Conservation (phyloP, 2,329 filamentous ascomycete genomes). For the Tolypocladium amazonense region DNA sequence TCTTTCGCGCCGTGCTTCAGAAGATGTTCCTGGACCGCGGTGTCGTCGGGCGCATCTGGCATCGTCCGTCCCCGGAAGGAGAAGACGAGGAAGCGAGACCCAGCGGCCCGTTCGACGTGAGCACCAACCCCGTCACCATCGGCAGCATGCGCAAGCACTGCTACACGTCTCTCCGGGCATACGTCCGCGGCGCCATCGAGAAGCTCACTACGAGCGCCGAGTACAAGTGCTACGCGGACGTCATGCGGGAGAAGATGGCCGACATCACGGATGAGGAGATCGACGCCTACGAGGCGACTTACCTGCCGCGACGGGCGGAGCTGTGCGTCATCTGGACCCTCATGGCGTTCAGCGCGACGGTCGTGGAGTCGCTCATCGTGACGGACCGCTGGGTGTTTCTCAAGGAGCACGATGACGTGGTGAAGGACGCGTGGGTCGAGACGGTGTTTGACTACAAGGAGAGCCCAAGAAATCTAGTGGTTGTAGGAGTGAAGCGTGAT, state of each 20-base stretch:
- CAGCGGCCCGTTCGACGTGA: conserved; percentile 38
- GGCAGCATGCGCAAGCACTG: conserved; percentile 73
- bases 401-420: conserved; percentile 60
- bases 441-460: conserved; percentile 79
- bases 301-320: conserved; percentile 60
- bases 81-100: conserved; percentile 6
- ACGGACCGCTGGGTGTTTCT: conserved; percentile 84
- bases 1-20: conserved; percentile 83
- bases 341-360: conserved; percentile 89
- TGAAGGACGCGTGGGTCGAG: conserved; percentile 79
- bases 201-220: conserved; percentile 56
- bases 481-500: conserved; percentile 75
- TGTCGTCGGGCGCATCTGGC: conserved; percentile 54
- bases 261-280: conserved; percentile 68
- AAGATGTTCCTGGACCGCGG: conserved; percentile 82
- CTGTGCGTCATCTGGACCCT: conserved; percentile 82
- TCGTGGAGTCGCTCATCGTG: conserved; percentile 84
- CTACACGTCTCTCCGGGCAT: conserved; percentile 64
- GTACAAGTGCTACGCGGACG: conserved; percentile 46
- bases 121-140: conserved; percentile 73
- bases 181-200: conserved; percentile 68
- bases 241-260: conserved; percentile 56
- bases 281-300: conserved; percentile 55
- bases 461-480: conserved; percentile 84
- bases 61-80: conserved; percentile 8